Evolutionary conservation across 805 yeast species (phyloP).

Genomic region (Phaffomyces antillensis): DNA sequence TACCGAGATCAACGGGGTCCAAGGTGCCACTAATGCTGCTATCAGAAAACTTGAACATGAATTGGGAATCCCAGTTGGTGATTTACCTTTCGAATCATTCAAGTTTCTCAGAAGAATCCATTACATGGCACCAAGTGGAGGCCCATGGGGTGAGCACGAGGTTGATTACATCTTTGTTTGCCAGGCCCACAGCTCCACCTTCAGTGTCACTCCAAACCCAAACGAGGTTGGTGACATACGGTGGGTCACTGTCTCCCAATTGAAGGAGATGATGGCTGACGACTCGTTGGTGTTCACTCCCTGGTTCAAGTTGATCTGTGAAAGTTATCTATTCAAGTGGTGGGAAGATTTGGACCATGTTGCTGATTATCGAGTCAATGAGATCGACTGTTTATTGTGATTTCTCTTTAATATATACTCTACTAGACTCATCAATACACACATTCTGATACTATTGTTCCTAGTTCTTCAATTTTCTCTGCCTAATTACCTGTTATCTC

Average conservation of each 20-base stretch:
- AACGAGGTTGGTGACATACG: slow-evolving; percentile 82
- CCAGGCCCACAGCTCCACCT: slow-evolving; percentile 34
- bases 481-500: not conserved
- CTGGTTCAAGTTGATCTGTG: slow-evolving; percentile 96
- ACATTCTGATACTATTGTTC: not conserved
- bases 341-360: slow-evolving; percentile 72
- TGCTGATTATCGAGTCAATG: slow-evolving; percentile 38
- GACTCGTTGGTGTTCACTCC: slow-evolving; percentile 76
- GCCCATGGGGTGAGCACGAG: slow-evolving; percentile 96
- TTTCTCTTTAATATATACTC: not conserved
- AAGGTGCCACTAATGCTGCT: slow-evolving; percentile 84
- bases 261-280: slow-evolving; percentile 73
- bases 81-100: slow-evolving; percentile 59
- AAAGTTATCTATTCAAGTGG: slow-evolving; percentile 87
- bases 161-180: slow-evolving; percentile 89
- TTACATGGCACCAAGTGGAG: slow-evolving; percentile 79
- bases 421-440: too few relatives aligned
- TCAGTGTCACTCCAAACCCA: slow-evolving; percentile 48
- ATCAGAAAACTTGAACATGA: slow-evolving; percentile 90
- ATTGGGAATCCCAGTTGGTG: slow-evolving; percentile 65
- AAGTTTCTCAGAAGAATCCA: slow-evolving; percentile 89
- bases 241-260: slow-evolving; percentile 63
- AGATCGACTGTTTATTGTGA: slow-evolving; percentile 20
- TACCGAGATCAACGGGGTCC: slow-evolving; percentile 60
- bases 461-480: too few relatives aligned